phyloP scores from a whole-genome alignment of 805 yeast genomes.

The Suhomyces kilbournensis region DNA sequence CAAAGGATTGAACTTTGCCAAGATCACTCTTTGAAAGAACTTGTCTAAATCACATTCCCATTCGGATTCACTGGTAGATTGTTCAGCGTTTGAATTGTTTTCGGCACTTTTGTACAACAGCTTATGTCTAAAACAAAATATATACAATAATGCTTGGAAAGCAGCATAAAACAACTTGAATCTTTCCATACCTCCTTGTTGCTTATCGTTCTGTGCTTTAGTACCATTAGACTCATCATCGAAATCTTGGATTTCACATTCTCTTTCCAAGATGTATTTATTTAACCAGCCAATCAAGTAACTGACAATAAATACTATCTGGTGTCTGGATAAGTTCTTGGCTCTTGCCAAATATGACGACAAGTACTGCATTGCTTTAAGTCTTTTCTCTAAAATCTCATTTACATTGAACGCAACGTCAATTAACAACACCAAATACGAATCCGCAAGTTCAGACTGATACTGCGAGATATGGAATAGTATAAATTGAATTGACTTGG shows the following conservation, averaged over 20 bases:
- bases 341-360: conserved; percentile 91
- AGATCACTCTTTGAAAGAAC: conserved; percentile 79
- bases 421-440: conserved; percentile 74
- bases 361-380: conserved; percentile 88
- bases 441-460: conserved; percentile 78
- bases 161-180: conserved; percentile 88
- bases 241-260: conserved; percentile 63
- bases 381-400: conserved; percentile 69
- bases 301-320: conserved; percentile 77
- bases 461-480: conserved; percentile 79
- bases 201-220: conserved; percentile 22
- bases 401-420: conserved; percentile 75
- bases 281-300: conserved; percentile 82
- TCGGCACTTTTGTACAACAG: conserved; percentile 42
- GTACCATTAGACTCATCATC: conserved; percentile 11
- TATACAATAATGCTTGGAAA: conserved; percentile 84
- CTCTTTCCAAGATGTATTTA: conserved; percentile 79
- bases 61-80: conserved; percentile 23
- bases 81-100: conserved; percentile 17
- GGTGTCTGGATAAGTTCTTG: conserved; percentile 62
- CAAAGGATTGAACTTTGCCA: conserved; percentile 89
- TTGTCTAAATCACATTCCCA: conserved; percentile 86
- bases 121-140: conserved; percentile 83
- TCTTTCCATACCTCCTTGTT: conserved; percentile 77
- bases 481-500: conserved; percentile 82